Conservation (phyloP, 1,139 yeast species). For the Blastobotrys arbuscula region DNA sequence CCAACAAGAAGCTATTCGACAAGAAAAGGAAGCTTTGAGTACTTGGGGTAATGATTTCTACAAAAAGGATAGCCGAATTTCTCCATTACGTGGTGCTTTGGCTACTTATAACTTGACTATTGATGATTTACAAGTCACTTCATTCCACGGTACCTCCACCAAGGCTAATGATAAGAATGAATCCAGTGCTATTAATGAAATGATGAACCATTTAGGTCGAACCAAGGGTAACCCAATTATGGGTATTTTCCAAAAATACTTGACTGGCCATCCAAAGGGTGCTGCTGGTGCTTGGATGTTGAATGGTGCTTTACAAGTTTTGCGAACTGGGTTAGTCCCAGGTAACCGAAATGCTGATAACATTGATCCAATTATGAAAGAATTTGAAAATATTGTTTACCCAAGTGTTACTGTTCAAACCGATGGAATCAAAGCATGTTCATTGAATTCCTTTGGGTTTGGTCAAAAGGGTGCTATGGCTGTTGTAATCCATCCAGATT, state of each 20-base stretch:
- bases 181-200: constrained; percentile 79
- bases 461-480: constrained; percentile 99
- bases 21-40: constrained; percentile 80
- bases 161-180: constrained; percentile 98
- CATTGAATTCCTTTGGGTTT: constrained; percentile 95
- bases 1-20: constrained; percentile 76
- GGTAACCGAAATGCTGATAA: constrained; percentile 99
- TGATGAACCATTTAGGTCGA: constrained; percentile 95
- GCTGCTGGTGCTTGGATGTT: constrained; percentile 99
- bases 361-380: constrained; percentile 74
- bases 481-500: constrained; percentile 85
- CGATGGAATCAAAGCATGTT: constrained; percentile 95
- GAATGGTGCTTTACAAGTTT: constrained; percentile 94
- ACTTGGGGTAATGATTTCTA: constrained; percentile 97
- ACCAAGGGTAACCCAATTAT: constrained; percentile 95
- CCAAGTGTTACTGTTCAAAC: constrained; percentile 93
- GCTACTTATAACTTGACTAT: constrained; percentile 89
- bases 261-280: constrained; percentile 99
- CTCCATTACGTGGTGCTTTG: constrained; percentile 95
- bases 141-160: constrained; percentile 99
- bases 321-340: constrained; percentile 91
- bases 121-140: constrained; percentile 93
- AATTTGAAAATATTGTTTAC: constrained; percentile 82
- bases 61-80: constrained; percentile 85
- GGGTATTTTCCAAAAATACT: constrained; percentile 97